A percentile compares a stretch with the other conserved stretches of the same genome.
These are phyloP conservation scores for Tillandsia fasciculata DNA, from an alignment of 176 grass and related monocot species.

Conservation along the genomic window DNA sequence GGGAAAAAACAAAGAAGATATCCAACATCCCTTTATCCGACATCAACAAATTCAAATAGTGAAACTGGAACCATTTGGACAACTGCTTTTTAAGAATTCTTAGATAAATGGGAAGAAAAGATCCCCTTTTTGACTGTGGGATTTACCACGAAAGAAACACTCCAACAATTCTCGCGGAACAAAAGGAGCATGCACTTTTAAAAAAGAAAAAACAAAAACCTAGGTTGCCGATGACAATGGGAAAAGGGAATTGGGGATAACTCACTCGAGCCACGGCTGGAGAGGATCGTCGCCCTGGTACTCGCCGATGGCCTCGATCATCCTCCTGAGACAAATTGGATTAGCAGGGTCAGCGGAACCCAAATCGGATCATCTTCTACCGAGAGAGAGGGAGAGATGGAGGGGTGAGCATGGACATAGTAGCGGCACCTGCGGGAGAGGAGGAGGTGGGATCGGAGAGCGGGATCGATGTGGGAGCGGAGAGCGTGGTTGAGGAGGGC, in stretches of 20 bases:
- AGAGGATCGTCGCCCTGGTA: constrained; percentile 82
- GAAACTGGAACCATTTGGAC: no score
- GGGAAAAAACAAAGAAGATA: no score
- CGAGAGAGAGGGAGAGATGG: neutral
- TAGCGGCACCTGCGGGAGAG: constrained; percentile 31
- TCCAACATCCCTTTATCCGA: no score
- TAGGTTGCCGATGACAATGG: no score
- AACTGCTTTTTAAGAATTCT: no score
- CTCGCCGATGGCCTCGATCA: constrained; percentile 74
- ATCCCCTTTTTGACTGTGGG: no score
- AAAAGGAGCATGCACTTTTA: neutral
- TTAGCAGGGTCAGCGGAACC: neutral
- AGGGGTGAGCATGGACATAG: neutral
- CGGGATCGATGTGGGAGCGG: constrained; percentile 38
- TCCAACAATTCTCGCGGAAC: no score
- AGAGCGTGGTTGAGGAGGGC: constrained; percentile 67
- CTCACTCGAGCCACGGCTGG: constrained; percentile 82
- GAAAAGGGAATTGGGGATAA: neutral
- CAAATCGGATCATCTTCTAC: constrained; percentile 1
- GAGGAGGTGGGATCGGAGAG: constrained; percentile 46
- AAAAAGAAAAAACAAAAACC: neutral
- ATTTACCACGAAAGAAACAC: no score
- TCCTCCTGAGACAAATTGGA: constrained; percentile 37
- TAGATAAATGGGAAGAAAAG: no score
- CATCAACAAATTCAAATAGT: no score